phyloP scores from a whole-genome alignment of 1,139 yeast species.

The Scheffersomyces insectosa region DNA sequence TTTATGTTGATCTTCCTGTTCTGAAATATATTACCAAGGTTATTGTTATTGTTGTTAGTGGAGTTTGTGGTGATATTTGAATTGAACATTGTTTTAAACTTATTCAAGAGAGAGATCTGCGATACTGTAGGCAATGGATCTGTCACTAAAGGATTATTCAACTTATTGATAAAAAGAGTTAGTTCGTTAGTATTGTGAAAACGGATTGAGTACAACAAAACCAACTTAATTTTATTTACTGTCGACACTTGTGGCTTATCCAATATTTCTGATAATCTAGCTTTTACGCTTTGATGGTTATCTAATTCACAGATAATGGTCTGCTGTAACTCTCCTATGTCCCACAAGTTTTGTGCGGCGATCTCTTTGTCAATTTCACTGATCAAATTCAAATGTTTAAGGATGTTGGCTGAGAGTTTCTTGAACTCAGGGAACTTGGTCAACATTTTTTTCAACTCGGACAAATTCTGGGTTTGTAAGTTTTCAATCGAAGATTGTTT shows the following conservation, averaged over 20 bases:
- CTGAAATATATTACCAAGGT: constrained; percentile 26
- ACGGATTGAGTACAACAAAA: constrained; percentile 71
- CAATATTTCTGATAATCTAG: constrained; percentile 27
- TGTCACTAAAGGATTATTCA: constrained; percentile 30
- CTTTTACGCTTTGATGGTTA: constrained; percentile 27
- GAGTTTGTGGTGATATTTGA: constrained; percentile 7
- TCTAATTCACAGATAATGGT: constrained; percentile 66
- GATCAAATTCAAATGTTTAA: constrained; percentile 88
- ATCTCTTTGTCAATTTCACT: constrained; percentile 80
- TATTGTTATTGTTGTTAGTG: constrained; percentile 16
- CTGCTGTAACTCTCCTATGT: constrained; percentile 88
- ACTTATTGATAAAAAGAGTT: constrained; percentile 23
- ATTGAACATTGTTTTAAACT: constrained; percentile 28
- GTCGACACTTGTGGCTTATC: constrained; percentile 27
- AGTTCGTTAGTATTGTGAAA: constrained; percentile 40
- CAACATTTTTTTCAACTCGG: constrained; percentile 86
- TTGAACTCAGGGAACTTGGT: constrained; percentile 94
- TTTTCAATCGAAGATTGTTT: constrained; percentile 61
- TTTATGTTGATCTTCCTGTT: constrained; percentile 26
- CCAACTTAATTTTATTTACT: constrained; percentile 45
- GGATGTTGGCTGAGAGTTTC: constrained; percentile 82
- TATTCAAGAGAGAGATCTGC: constrained; percentile 34
- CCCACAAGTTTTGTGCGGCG: constrained; percentile 65
- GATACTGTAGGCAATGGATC: constrained; percentile 33
- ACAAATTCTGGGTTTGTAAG: constrained; percentile 65